Evolutionary conservation across 2,329 filamentous ascomycete species (phyloP).

Genomic region (Cladosporium phlei): DNA sequence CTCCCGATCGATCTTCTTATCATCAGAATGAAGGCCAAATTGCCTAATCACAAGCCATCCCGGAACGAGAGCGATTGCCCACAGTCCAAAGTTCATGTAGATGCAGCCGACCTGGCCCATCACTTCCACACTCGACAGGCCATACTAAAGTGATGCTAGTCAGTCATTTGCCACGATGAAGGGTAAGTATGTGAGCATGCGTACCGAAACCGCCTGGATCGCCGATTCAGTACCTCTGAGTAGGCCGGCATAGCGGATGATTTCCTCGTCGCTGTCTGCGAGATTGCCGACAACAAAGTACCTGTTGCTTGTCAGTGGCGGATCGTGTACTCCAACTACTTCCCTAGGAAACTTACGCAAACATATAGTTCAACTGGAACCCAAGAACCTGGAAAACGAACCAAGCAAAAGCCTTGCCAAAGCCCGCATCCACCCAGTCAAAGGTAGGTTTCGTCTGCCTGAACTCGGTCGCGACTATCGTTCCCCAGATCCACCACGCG

Average conservation of each 20-base stretch:
- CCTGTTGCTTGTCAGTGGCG: constrained; percentile 30
- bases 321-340: not conserved
- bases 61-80: constrained; percentile 59
- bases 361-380: constrained; percentile 71
- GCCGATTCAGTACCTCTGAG: constrained; percentile 67
- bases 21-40: constrained; percentile 40
- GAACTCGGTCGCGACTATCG: constrained; percentile 60
- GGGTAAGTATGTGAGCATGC: constrained; percentile 18
- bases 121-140: constrained; percentile 56
- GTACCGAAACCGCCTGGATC: constrained; percentile 63
- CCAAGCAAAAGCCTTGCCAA: constrained; percentile 61
- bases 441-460: constrained; percentile 53
- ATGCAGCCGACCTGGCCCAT: constrained; percentile 63
- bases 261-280: constrained; percentile 56
- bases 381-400: constrained; percentile 63
- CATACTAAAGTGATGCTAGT: constrained; percentile 47
- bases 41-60: constrained; percentile 63
- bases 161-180: not conserved
- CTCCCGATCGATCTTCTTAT: constrained; percentile 17
- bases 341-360: constrained; percentile 51
- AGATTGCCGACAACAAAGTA: constrained; percentile 68
- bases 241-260: constrained; percentile 64
- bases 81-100: constrained; percentile 67
- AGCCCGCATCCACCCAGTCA: constrained; percentile 62
- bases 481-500: constrained; percentile 69